Base-by-base conservation (phyloP, 805 yeast genomes). In the Yamadazyma ubonensis region DNA sequence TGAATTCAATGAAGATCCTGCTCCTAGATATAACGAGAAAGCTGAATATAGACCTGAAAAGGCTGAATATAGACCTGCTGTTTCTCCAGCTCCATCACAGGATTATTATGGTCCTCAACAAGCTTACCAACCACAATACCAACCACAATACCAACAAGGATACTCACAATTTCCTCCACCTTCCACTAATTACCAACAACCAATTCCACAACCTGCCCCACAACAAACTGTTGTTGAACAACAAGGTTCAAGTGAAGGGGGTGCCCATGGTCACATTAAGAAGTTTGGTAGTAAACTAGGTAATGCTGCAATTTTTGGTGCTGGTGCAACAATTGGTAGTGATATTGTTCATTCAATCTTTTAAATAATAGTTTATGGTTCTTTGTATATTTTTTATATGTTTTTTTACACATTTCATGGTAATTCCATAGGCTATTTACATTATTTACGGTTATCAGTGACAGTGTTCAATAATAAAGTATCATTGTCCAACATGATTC, bases 251-350 rank as follows among this genome's bases (percentile, higher is more conserved):
- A 21, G 22, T 11, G 10, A 17, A 31, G 34, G 32, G 20, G 34
- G 57, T 4, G 39, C 33, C 15, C 64, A 61, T 22, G 35, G 34
- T 2, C 70, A 63, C 31, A 48, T 82, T 43, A 78, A 78, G 61
- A 81, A 75, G 54, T 78, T 86, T 50, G 95, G 95, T 18, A 73
- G 85, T 47, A 83, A 86, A 62, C 66, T 90, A 43, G 96, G 96
- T 44, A 80, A 88, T 50, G 95, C 97, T n/a, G 90, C 95, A 25
- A 78, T 90, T 35, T 91, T 88, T 50, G 97, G 97, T 63, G 96
- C 96, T 7, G 98, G 98, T 70, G 96, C 97, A 28, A 83, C 96
- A 1, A 71, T 90, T 39, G 98, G 98, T 55, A 75, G 86, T 32
- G 88, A 85, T 53, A 52, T 91, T 37, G 86, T 90, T 29, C 79